Evolutionary conservation across 2,329 filamentous ascomycete species (phyloP).

Genomic region (Arthrobotrys entomopaga): DNA sequence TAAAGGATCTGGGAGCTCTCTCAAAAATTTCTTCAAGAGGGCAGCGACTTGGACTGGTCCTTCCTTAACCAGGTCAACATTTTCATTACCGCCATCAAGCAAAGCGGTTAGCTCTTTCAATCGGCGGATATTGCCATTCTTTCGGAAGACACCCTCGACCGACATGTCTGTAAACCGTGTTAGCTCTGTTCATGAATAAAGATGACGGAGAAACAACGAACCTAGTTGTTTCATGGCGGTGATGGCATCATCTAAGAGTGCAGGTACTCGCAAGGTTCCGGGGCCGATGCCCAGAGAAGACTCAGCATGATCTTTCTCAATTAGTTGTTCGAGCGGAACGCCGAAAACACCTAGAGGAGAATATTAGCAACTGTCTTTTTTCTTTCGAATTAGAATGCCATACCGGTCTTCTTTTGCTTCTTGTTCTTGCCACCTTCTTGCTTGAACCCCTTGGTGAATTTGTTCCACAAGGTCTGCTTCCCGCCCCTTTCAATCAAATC

Average conservation of each 20-base stretch:
- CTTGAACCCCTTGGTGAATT: conserved; percentile 95
- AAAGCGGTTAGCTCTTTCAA: conserved; percentile 84
- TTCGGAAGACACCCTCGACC: conserved; percentile 96
- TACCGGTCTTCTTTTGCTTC: conserved; percentile 80
- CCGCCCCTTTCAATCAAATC: conserved; percentile 93
- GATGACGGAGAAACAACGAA: conserved; percentile 19
- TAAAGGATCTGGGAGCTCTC: conserved; percentile 91
- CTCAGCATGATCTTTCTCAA: conserved; percentile 93
- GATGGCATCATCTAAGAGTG: conserved; percentile 93
- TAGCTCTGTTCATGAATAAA: not conserved
- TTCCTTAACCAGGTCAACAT: conserved; percentile 85
- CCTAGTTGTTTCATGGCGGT: conserved; percentile 93
- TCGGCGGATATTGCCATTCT: conserved; percentile 98
- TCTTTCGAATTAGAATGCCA: conserved; percentile 4
- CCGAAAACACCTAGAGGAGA: conserved; percentile 73
- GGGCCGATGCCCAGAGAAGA: conserved; percentile 97
- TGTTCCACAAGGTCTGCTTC: conserved; percentile 92
- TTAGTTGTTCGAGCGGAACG: conserved; percentile 84
- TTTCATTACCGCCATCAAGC: conserved; percentile 86
- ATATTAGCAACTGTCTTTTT: conserved; percentile 38
- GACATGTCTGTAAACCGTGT: conserved; percentile 75
- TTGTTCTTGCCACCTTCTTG: conserved; percentile 76
- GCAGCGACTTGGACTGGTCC: conserved; percentile 94
- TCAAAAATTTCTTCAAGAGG: conserved; percentile 91
- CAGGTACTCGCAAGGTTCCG: conserved; percentile 86